Evolutionary conservation across 768 basidiomycete genomes (phyloP).

Genomic region (Lactarius trivialis): DNA sequence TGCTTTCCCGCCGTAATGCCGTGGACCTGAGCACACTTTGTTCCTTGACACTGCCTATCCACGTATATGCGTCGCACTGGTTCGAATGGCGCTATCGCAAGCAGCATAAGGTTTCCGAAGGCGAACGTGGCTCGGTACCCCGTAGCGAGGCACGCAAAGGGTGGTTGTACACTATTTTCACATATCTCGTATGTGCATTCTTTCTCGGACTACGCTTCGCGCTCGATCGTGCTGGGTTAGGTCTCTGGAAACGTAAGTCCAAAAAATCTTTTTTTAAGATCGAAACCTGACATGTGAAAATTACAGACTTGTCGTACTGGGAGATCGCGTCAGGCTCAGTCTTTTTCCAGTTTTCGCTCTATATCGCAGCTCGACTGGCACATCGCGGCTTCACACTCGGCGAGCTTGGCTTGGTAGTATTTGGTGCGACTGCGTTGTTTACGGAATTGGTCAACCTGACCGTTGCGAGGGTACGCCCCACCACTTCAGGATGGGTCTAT

Average conservation of each 20-base stretch:
- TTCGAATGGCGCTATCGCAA: conserved; percentile 50
- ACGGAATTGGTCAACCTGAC: conserved; percentile 86
- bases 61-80: conserved; percentile 73
- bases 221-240: conserved; percentile 37
- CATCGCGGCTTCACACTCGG: conserved; percentile 95
- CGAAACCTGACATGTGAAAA: background rate
- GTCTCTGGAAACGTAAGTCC: conserved; percentile 62
- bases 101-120: conserved; percentile 44
- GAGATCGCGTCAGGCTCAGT: conserved; percentile 67
- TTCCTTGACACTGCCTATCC: conserved; percentile 70
- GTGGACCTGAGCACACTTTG: conserved; percentile 78
- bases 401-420: conserved; percentile 83
- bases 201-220: conserved; percentile 45
- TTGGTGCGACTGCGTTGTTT: conserved; percentile 79
- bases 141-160: conserved; percentile 60
- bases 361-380: conserved; percentile 81
- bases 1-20: conserved; percentile 66
- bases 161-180: conserved; percentile 61
- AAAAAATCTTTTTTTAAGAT: background rate
- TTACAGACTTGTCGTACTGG: conserved; percentile 65
- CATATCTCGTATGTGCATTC: conserved; percentile 44
- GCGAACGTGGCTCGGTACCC: conserved; percentile 70
- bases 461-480: conserved; percentile 58
- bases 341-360: conserved; percentile 90
- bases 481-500: background rate